Percentiles rank a stretch among this genome's conserved stretches.
Conservation (phyloP, 257 asterid genomes). For the Linderniella brevidens region DNA sequence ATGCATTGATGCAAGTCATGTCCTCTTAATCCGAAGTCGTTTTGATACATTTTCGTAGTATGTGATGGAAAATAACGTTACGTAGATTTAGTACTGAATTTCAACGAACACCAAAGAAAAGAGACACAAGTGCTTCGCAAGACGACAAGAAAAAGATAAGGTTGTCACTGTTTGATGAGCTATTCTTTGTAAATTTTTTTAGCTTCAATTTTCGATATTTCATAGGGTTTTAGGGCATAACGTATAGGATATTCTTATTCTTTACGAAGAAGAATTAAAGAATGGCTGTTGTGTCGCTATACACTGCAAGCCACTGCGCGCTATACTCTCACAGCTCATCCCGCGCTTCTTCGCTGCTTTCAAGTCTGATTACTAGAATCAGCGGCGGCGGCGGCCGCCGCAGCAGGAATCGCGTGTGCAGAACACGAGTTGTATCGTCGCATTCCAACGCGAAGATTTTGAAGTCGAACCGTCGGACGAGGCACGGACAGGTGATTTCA, state of each 20-base stretch:
- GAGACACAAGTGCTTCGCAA: neutral
- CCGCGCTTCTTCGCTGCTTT: neutral
- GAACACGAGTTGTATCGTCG: conserved; percentile 34
- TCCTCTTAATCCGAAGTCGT: too few species aligned
- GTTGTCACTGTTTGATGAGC: conserved; percentile 10
- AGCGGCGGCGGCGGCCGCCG: neutral
- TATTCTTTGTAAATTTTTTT: too few species aligned
- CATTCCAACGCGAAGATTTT: conserved; percentile 64
- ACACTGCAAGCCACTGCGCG: neutral
- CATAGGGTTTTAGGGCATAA: neutral
- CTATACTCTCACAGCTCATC: neutral
- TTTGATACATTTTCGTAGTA: too few species aligned
- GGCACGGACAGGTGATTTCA: conserved; percentile 44
- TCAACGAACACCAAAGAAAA: conserved; percentile 7
- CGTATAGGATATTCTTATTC: neutral
- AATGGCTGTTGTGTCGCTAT: neutral
- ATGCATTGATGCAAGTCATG: too few species aligned
- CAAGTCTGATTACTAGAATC: too few species aligned
- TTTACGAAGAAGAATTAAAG: neutral
- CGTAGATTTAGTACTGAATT: too few species aligned
- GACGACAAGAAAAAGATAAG: conserved; percentile 14
- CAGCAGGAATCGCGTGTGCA: conserved; percentile 7
- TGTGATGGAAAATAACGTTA: too few species aligned
- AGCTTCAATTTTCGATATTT: too few species aligned
- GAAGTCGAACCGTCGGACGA: conserved; percentile 63